Conservation (phyloP, 306 rosid genomes). For the Quercus aquifolioides region DNA sequence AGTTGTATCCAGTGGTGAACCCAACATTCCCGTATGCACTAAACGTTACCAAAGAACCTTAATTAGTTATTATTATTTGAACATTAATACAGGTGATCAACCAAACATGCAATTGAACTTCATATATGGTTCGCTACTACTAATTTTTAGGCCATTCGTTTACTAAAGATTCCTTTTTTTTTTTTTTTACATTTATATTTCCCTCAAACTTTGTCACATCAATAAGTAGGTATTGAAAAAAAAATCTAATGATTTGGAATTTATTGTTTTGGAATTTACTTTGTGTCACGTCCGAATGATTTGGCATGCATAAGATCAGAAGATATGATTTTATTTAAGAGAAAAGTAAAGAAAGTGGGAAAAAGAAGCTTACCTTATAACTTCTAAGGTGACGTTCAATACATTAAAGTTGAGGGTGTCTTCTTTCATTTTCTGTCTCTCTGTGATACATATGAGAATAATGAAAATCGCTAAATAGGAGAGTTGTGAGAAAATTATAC, state of each 20-base stretch:
- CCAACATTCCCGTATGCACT: conserved; percentile 90
- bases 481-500: conserved; percentile 49
- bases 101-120: too few relatives aligned
- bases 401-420: conserved; percentile 79
- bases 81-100: too few relatives aligned
- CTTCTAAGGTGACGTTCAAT: conserved; percentile 56
- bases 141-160: too few relatives aligned
- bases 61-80: background rate
- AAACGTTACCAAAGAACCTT: background rate
- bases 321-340: background rate
- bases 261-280: too few relatives aligned
- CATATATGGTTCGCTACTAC: too few relatives aligned
- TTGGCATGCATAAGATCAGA: too few relatives aligned
- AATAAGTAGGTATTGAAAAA: too few relatives aligned
- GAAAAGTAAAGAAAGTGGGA: background rate
- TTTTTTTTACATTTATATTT: too few relatives aligned
- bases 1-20: conserved; percentile 61
- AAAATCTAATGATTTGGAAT: too few relatives aligned
- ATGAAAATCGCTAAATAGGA: conserved; percentile 57
- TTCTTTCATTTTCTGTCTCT: conserved; percentile 49
- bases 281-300: too few relatives aligned
- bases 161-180: too few relatives aligned
- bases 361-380: conserved; percentile 32
- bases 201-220: too few relatives aligned
- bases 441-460: conserved; percentile 59